Evolutionary conservation across 192 early-diverging fungal genomes (phyloP).

Genomic region (Coemansia aciculifera): DNA sequence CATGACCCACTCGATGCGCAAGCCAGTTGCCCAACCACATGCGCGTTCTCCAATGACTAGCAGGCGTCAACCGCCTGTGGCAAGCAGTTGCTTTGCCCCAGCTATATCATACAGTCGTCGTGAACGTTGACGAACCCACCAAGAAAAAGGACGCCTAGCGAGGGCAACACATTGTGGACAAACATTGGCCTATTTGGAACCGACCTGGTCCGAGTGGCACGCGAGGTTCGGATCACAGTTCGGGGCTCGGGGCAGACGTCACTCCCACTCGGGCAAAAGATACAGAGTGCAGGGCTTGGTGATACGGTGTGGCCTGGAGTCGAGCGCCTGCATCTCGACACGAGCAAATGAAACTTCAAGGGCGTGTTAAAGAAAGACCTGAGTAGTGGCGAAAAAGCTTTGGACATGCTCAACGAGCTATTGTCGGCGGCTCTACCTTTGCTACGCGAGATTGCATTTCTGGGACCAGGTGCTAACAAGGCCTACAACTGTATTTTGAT

Average conservation of each 20-base stretch:
- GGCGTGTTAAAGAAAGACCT: not conserved
- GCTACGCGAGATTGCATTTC: slow-evolving; percentile 6
- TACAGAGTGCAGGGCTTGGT: not conserved
- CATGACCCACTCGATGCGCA: not conserved
- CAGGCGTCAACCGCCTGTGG: not conserved
- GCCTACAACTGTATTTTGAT: slow-evolving; percentile 5
- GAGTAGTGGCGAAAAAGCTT: not conserved
- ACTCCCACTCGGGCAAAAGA: not conserved
- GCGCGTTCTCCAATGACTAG: not conserved
- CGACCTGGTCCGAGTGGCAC: not conserved
- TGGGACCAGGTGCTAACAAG: not conserved
- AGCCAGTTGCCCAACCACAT: not conserved
- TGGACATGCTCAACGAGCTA: not conserved
- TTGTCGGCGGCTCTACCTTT: slow-evolving; percentile 9
- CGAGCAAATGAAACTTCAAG: not conserved
- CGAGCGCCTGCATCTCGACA: not conserved
- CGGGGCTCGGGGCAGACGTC: not conserved
- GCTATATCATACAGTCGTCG: not conserved
- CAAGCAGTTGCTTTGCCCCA: not conserved
- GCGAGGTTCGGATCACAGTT: slow-evolving; percentile 3
- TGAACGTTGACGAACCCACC: not conserved
- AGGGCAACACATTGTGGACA: not conserved
- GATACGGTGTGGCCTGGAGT: slow-evolving; percentile 7
- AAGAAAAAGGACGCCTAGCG: not conserved
- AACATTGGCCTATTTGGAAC: not conserved